Base-by-base conservation (phyloP, 805 yeast genomes). In the Priceomyces castillae region DNA sequence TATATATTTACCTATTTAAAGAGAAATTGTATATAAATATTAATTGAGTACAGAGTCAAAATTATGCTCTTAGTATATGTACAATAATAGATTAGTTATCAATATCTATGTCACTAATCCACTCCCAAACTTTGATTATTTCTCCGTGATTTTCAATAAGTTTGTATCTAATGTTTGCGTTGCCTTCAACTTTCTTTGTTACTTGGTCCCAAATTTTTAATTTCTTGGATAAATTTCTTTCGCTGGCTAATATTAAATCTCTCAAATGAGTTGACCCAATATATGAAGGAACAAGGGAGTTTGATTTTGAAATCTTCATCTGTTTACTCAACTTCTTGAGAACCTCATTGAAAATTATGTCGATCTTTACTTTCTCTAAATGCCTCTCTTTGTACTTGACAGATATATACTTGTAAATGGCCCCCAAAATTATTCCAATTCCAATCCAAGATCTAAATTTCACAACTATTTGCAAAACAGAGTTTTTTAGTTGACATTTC, bases 101-200 rank as follows among this genome's bases (percentile, higher is more conserved):
- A 28, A 44, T 37, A 12, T 44, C 47, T 22, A 55, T 40, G 34
- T 55, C 62, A 34, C 63, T 80, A 30, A 82, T 74, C 96, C 96
- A 90, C 57, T 88, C 89, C 88, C 95, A 86, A 28, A 87, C 87
- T 57, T 81, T 81, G 75, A 86, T 80, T 47, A 90, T 86, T 51
- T 90, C 97, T 14, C 97, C 97, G 55, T 84, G 86, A 22, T 82
- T 74, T 58, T 90, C 97, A 43, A 79, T 64, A 43, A 83, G 73
- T 30, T 78, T 73, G 14, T 75, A 69, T 45, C 81, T 76, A 10
- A 90, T 78, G 54, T 83, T 84, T 17, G 85, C 68, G 58, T 86
- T 84, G 36, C 67, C 64, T 50, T 87, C 95, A 4, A 90, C 75
- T 25, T 65, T 69, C 16, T 63, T 63, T 37, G 73, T 67, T 1